These are phyloP conservation scores for Wickerhamomyces bovis DNA, from an alignment of 805 yeast species.

Conservation along the genomic window DNA sequence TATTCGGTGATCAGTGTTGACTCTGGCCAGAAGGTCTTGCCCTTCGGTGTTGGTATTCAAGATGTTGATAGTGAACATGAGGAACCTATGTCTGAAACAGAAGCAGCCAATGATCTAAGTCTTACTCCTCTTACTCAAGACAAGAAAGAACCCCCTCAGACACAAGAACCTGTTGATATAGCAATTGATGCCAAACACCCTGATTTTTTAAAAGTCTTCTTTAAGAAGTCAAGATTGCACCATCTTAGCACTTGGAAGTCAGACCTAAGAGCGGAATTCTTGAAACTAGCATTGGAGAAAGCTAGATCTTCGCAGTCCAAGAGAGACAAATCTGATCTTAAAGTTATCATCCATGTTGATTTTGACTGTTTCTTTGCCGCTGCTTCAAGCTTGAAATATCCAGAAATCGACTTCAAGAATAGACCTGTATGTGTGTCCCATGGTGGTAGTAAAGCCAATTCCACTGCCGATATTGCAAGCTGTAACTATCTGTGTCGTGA, in stretches of 20 bases:
- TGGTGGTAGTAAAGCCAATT: slow-evolving; percentile 30
- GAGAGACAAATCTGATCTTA: slow-evolving; percentile 1
- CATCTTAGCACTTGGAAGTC: slow-evolving; percentile 87
- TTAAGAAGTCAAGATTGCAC: slow-evolving; percentile 78
- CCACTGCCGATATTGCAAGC: slow-evolving; percentile 78
- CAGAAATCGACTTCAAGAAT: slow-evolving; percentile 40
- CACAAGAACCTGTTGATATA: slow-evolving; percentile 3
- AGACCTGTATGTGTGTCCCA: slow-evolving; percentile 60
- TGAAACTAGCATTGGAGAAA: slow-evolving; percentile 37
- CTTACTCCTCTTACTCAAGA: slow-evolving; percentile 9
- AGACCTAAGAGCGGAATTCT: slow-evolving; percentile 56
- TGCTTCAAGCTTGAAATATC: slow-evolving; percentile 59
- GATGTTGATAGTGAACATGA: slow-evolving; percentile 3
- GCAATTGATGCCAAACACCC: slow-evolving; percentile 67
- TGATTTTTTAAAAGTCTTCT: slow-evolving; percentile 62
- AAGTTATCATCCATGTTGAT: slow-evolving; percentile 70
- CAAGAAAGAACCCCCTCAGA: slow-evolving; percentile 4
- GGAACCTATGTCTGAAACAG: slow-evolving; percentile 1
- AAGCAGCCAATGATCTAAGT: neutral
- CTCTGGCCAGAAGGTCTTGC: slow-evolving; percentile 47
- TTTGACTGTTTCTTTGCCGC: slow-evolving; percentile 94
- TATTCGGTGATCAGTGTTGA: slow-evolving; percentile 48
- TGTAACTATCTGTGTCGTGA: slow-evolving; percentile 84
- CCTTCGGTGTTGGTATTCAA: slow-evolving; percentile 15
- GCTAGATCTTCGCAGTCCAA: slow-evolving; percentile 1